A percentile compares a stretch with the other conserved stretches of the same genome.
phyloP scores from a whole-genome alignment of 73 alveolate species.

The Blepharisma stoltei region DNA sequence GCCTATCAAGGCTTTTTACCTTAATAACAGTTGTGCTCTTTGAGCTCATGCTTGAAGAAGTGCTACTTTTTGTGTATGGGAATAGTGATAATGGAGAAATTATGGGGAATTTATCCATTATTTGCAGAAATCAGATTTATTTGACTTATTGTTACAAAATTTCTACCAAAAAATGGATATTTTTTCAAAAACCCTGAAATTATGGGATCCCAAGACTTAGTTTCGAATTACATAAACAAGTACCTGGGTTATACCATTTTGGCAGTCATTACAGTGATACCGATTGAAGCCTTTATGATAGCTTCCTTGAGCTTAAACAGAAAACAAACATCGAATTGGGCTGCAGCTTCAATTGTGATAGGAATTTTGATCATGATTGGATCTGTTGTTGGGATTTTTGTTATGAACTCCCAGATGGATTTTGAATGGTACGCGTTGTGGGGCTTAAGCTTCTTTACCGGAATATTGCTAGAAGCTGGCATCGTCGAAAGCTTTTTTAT shows the following conservation, averaged over 20 bases:
- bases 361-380: neutral
- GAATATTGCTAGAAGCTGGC: neutral
- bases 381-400: neutral
- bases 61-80: neutral
- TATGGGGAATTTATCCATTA: too few species aligned
- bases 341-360: neutral
- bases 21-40: neutral
- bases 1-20: neutral
- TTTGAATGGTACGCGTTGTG: neutral
- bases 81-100: neutral
- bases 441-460: neutral
- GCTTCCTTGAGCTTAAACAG: neutral
- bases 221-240: neutral
- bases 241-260: slow-evolving; percentile 13
- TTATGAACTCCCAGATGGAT: neutral
- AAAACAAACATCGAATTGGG: neutral
- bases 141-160: too few species aligned
- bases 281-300: neutral
- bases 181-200: too few species aligned
- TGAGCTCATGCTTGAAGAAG: slow-evolving; percentile 1
- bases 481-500: neutral
- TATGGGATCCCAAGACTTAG: neutral
- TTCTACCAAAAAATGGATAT: too few species aligned
- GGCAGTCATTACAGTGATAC: neutral
- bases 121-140: too few species aligned